Percentiles rank a stretch among this genome's conserved stretches.
phyloP scores from a whole-genome alignment of 768 basidiomycete genomes.

The Boletus vermiculosoides region DNA sequence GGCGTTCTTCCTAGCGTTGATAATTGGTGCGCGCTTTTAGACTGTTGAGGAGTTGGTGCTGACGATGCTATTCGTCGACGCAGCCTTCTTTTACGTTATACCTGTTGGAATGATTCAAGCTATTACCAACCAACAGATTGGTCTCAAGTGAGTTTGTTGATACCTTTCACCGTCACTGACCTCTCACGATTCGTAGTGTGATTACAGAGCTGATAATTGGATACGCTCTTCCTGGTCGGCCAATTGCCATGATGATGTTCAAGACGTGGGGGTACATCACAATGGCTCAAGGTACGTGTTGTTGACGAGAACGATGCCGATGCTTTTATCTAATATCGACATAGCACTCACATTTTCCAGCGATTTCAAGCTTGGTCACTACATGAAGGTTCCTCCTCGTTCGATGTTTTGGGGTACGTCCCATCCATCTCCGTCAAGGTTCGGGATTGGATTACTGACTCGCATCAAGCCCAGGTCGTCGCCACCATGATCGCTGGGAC shows the following conservation, averaged over 20 bases:
- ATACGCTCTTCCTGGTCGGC: constrained; percentile 53
- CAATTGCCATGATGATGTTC: constrained; percentile 81
- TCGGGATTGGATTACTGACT: background rate
- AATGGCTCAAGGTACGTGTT: constrained; percentile 42
- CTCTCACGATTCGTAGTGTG: constrained; percentile 36
- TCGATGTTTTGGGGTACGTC: constrained; percentile 57
- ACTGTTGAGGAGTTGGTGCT: background rate
- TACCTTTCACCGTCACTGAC: background rate
- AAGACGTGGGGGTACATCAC: constrained; percentile 73
- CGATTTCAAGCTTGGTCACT: constrained; percentile 79
- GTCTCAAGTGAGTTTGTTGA: constrained; percentile 37
- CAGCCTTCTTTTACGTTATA: constrained; percentile 61
- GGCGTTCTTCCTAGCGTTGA: constrained; percentile 40
- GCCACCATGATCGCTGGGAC: constrained; percentile 63
- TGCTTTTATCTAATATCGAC: background rate
- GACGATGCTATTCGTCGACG: background rate
- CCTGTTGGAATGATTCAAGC: constrained; percentile 78
- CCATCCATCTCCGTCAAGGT: background rate
- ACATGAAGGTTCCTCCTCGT: constrained; percentile 66
- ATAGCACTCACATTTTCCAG: constrained; percentile 59
- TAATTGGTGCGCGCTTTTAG: constrained; percentile 24
- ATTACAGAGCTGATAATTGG: constrained; percentile 75
- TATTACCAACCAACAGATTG: constrained; percentile 78
- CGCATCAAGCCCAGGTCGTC: constrained; percentile 48
- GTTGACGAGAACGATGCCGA: background rate